Evolutionary conservation across 2,329 filamentous ascomycete genomes (phyloP), one percentile per base, ranked within the genome.

Genomic region (Fusarium metavorans): DNA sequence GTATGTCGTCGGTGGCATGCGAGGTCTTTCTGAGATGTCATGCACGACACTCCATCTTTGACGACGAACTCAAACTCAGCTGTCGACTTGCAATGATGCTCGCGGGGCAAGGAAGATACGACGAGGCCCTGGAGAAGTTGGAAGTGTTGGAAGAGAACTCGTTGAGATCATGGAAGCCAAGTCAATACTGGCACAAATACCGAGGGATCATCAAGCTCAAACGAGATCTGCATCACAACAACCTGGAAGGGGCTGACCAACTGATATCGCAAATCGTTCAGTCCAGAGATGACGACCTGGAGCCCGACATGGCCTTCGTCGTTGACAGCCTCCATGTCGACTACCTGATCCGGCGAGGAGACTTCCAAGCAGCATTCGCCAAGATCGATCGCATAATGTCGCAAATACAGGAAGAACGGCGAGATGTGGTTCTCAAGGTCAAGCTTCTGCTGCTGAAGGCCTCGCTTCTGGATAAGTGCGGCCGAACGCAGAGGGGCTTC

Each of bases 11-110:
- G 20, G 87, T 88, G 63, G 88, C 90, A 25, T 93, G 92, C 78
- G 92, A 97, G 72, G 87, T 94, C 1, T 95, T 97, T 67, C 86
- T 95, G 18, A 88, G 91, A 63, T 95, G 94, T 73, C 93, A 98
- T 79, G 85, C 87, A 5, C 83, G 85, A 8, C 81, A 86, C 70
- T 83, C 87, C 1, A 82, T 87, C 5, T 90, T 95, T 50, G 95
- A 97, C 72, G 96, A 98, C 76, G 88, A 91, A 59, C 87, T 98
- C 35, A 94, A 93, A 76, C 89, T 94, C 37, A 91, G 88, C 1
- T 94, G 94, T 76, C 90, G 93, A 6, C 88, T 92, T 66, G 92
- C 94, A 3, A 90, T 84, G 4, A 70, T 81, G 3, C 85, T 93
- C 7, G 88, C 90, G 10, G 89, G 92, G 66, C 88, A 85, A 56